Evolutionary conservation across 2,329 filamentous ascomycete species (phyloP).

Genomic region (Ophiocordyceps camponoti-leonardi): DNA sequence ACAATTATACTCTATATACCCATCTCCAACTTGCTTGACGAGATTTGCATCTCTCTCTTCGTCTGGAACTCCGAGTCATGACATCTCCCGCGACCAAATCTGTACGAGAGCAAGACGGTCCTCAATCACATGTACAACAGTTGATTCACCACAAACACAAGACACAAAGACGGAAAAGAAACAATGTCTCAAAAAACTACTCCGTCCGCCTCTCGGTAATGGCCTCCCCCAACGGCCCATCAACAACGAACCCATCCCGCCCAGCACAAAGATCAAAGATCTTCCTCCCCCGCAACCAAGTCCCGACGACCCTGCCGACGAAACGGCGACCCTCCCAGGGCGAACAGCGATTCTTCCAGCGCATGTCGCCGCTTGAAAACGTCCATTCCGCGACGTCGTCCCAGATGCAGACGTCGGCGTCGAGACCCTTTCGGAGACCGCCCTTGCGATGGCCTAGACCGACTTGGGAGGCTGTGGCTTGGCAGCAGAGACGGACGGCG

Average conservation of each 20-base stretch:
- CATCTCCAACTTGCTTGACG: too few species aligned
- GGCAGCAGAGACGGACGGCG: slow-evolving; percentile 70
- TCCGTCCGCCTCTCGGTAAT: slow-evolving; percentile 44
- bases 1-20: too few species aligned
- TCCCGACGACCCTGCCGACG: slow-evolving; percentile 64
- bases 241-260: slow-evolving; percentile 31
- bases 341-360: slow-evolving; percentile 85
- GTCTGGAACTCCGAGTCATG: too few species aligned
- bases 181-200: not conserved
- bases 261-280: slow-evolving; percentile 52
- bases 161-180: too few species aligned
- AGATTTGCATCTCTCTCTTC: too few species aligned
- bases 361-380: slow-evolving; percentile 61
- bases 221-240: slow-evolving; percentile 28
- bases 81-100: too few species aligned
- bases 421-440: slow-evolving; percentile 57
- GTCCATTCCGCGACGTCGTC: slow-evolving; percentile 69
- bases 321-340: slow-evolving; percentile 75
- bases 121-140: too few species aligned
- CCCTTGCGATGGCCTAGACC: slow-evolving; percentile 70
- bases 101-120: too few species aligned
- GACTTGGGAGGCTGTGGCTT: slow-evolving; percentile 76
- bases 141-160: too few species aligned
- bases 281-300: slow-evolving; percentile 62
- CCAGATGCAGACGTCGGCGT: slow-evolving; percentile 82